These are phyloP conservation scores for Beta lomatogona DNA, from an alignment of 179 eudicot species.

Conservation along the genomic window DNA sequence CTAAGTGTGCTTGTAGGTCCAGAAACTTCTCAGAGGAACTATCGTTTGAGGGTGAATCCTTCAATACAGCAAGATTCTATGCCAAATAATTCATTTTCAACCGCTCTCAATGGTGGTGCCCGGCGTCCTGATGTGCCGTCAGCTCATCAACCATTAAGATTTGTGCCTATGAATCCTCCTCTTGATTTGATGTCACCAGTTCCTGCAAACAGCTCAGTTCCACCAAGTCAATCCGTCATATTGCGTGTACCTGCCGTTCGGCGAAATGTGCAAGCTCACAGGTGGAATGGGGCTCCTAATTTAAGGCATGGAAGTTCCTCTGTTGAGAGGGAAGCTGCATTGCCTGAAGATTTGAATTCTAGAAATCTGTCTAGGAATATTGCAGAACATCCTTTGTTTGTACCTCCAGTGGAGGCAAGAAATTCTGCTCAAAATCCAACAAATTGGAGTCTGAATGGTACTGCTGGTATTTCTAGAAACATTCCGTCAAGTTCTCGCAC, in stretches of 20 bases:
- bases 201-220: constrained; percentile 35
- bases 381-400: constrained; percentile 70
- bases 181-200: constrained; percentile 45
- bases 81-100: constrained; percentile 35
- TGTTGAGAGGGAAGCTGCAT: constrained; percentile 41
- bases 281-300: constrained; percentile 57
- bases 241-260: constrained; percentile 50
- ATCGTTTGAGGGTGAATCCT: constrained; percentile 57
- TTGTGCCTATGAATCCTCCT: constrained; percentile 45
- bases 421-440: constrained; percentile 44
- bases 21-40: constrained; percentile 55
- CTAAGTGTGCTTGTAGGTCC: constrained; percentile 35
- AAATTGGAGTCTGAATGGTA: constrained; percentile 50
- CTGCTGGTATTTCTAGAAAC: constrained; percentile 42
- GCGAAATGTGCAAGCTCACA: constrained; percentile 48
- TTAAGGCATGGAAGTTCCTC: constrained; percentile 49
- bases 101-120: constrained; percentile 32
- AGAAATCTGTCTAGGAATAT: constrained; percentile 56
- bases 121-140: constrained; percentile 40
- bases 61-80: constrained; percentile 50
- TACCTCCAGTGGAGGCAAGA: constrained; percentile 51
- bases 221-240: constrained; percentile 39
- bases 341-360: constrained; percentile 43
- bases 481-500: constrained; percentile 58
- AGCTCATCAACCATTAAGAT: constrained; percentile 48